Evolutionary conservation across 176 grass and related monocot species (phyloP).

Genomic region (Canna indica): DNA sequence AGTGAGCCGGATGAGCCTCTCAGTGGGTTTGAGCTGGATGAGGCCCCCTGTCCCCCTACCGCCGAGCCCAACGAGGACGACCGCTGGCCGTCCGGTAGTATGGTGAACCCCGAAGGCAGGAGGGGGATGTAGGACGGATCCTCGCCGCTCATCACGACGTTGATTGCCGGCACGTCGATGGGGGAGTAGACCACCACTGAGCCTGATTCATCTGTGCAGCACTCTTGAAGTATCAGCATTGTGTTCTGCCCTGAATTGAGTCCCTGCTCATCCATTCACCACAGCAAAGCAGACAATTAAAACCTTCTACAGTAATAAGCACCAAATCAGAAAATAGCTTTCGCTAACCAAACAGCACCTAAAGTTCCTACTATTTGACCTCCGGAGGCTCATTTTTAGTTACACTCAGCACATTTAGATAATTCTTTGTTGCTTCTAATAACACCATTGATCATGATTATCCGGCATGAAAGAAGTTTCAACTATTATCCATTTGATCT

Average conservation of each 20-base stretch:
- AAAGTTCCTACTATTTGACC: no score
- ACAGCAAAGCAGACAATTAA: neutral
- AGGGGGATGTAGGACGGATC: constrained; percentile 28
- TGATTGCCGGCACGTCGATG: constrained; percentile 56
- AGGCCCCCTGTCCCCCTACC: neutral
- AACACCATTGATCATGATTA: no score
- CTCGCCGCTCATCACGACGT: constrained; percentile 86
- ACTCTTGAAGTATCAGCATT: constrained; percentile 95
- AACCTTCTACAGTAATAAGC: no score
- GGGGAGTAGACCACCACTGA: constrained; percentile 70
- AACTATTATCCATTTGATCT: no score
- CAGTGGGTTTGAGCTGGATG: constrained; percentile 36
- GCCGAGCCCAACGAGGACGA: constrained; percentile 41
- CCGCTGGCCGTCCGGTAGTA: constrained; percentile 66
- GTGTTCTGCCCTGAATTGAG: constrained; percentile 49
- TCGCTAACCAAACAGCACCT: no score
- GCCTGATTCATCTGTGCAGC: constrained; percentile 66
- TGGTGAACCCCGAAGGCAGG: constrained; percentile 43
- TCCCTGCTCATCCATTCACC: constrained; percentile 26
- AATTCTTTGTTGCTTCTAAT: no score
- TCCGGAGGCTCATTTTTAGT: no score
- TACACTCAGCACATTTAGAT: no score
- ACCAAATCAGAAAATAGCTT: no score
- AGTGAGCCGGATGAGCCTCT: constrained; percentile 30
- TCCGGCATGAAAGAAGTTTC: no score